These are phyloP conservation scores for Raffaelea albimanens DNA, from an alignment of 2,329 filamentous ascomycete species.

Conservation along the genomic window DNA sequence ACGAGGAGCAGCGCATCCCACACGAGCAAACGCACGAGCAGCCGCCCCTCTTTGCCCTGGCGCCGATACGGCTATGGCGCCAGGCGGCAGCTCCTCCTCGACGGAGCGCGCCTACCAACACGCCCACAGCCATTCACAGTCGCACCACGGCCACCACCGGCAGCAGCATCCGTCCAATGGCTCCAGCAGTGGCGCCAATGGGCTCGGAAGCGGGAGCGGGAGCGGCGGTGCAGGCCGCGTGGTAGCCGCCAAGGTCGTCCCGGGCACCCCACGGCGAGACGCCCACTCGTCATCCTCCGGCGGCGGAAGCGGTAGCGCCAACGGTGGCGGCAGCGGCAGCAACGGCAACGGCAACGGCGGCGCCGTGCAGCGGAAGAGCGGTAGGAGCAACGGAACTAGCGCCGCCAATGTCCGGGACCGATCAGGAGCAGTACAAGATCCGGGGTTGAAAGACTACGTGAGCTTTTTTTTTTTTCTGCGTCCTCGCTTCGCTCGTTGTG, in stretches of 20 bases:
- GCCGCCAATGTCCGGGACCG: conserved; percentile 44
- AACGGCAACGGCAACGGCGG: conserved; percentile 2
- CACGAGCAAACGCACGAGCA: no score
- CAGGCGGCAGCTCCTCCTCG: conserved; percentile 9
- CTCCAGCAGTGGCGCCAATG: not conserved
- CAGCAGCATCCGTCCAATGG: not conserved
- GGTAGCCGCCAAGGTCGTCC: conserved; percentile 11
- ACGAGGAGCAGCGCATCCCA: no score
- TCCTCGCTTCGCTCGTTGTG: not conserved
- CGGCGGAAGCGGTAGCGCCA: conserved; percentile 2
- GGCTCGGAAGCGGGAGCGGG: not conserved
- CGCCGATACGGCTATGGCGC: conserved; percentile 4
- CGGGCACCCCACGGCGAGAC: conserved; percentile 15
- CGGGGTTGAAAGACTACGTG: conserved; percentile 72
- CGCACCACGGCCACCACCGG: not conserved
- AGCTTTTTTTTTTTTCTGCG: conserved; percentile 2
- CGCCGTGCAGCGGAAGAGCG: not conserved
- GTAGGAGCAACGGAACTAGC: not conserved
- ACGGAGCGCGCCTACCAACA: conserved; percentile 9
- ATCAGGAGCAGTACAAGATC: conserved; percentile 56
- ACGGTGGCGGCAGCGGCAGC: conserved; percentile 20
- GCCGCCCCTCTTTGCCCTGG: not conserved
- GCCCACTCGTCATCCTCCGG: conserved; percentile 4
- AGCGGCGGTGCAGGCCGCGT: conserved; percentile 3
- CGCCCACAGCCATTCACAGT: conserved; percentile 1